These are phyloP conservation scores for Suhomyces kunorum DNA, from an alignment of 1,139 yeast species.

Conservation along the genomic window DNA sequence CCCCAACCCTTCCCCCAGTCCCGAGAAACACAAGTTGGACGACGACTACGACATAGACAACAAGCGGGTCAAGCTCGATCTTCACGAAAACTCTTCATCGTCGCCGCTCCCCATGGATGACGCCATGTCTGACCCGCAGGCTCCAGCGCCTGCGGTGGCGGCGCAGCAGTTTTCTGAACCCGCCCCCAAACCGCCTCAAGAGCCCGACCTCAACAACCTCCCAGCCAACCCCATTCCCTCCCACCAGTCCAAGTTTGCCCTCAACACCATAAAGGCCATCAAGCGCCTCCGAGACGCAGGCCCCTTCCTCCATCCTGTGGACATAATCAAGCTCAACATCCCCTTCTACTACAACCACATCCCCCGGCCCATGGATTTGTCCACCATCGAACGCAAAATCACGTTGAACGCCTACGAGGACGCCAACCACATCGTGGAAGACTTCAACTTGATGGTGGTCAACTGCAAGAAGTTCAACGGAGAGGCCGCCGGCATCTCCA, in stretches of 20 bases:
- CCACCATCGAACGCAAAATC: slow-evolving; percentile 85
- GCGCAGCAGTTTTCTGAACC: slow-evolving; percentile 42
- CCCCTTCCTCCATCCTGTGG: slow-evolving; percentile 90
- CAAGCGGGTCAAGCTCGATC: slow-evolving; percentile 26
- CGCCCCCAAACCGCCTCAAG: slow-evolving; percentile 71
- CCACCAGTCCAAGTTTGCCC: slow-evolving; percentile 77
- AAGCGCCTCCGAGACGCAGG: slow-evolving; percentile 89
- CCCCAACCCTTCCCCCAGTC: slow-evolving; percentile 49
- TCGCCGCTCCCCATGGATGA: not conserved
- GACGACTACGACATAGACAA: slow-evolving; percentile 22
- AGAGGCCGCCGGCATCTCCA: slow-evolving; percentile 74
- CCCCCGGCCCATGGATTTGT: slow-evolving; percentile 88
- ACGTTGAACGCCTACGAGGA: slow-evolving; percentile 67
- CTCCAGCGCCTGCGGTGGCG: slow-evolving; percentile 18
- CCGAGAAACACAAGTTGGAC: slow-evolving; percentile 39
- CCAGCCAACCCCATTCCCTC: slow-evolving; percentile 76
- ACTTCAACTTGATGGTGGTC: slow-evolving; percentile 79
- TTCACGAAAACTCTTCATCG: slow-evolving; percentile 7
- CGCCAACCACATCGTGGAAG: slow-evolving; percentile 68
- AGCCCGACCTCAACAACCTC: slow-evolving; percentile 70
- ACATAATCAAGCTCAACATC: slow-evolving; percentile 80
- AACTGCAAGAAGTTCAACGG: slow-evolving; percentile 90
- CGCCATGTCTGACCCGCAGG: slow-evolving; percentile 2
- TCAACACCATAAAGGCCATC: slow-evolving; percentile 72
- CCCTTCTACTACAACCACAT: slow-evolving; percentile 88